Conservation (phyloP, 2,329 filamentous ascomycete genomes). For the Beauveria varroae region DNA sequence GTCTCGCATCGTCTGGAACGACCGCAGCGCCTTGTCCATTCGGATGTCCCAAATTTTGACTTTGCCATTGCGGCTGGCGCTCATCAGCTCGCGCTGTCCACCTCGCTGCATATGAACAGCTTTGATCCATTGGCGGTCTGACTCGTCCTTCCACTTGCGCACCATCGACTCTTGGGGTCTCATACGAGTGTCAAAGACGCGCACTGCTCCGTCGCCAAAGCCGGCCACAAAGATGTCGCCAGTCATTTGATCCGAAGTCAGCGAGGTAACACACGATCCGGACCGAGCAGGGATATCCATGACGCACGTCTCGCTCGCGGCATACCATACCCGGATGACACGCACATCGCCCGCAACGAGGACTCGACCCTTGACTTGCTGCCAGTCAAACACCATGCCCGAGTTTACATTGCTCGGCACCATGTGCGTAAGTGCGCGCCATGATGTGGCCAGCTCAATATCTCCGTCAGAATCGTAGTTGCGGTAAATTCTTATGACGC, state of each 20-base stretch:
- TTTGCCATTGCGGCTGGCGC: constrained; percentile 84
- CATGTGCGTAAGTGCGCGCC: constrained; percentile 87
- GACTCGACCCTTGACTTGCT: constrained; percentile 90
- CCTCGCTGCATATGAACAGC: constrained; percentile 96
- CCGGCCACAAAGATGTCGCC: constrained; percentile 94
- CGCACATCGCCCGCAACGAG: constrained; percentile 95
- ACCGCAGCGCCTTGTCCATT: constrained; percentile 68
- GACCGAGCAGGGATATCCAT: constrained; percentile 93
- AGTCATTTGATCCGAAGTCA: constrained; percentile 96
- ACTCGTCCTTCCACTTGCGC: constrained; percentile 90
- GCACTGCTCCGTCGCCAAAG: constrained; percentile 89
- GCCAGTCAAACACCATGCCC: constrained; percentile 97
- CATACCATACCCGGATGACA: constrained; percentile 94
- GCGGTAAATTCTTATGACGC: constrained; percentile 86
- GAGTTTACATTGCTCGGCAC: constrained; percentile 91
- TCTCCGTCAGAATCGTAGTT: constrained; percentile 74
- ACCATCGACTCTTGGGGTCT: constrained; percentile 87
- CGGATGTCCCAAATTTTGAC: constrained; percentile 95
- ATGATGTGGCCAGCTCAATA: constrained; percentile 81
- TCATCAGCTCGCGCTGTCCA: constrained; percentile 83
- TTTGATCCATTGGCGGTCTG: constrained; percentile 81
- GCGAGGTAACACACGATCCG: constrained; percentile 87
- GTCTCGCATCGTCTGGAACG: constrained; percentile 67
- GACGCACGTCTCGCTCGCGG: constrained; percentile 83
- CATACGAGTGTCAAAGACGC: constrained; percentile 85